These are phyloP conservation scores for Peniophora sp. DNA, from an alignment of 1,284 basidiomycete genomes.

Conservation along the genomic window DNA sequence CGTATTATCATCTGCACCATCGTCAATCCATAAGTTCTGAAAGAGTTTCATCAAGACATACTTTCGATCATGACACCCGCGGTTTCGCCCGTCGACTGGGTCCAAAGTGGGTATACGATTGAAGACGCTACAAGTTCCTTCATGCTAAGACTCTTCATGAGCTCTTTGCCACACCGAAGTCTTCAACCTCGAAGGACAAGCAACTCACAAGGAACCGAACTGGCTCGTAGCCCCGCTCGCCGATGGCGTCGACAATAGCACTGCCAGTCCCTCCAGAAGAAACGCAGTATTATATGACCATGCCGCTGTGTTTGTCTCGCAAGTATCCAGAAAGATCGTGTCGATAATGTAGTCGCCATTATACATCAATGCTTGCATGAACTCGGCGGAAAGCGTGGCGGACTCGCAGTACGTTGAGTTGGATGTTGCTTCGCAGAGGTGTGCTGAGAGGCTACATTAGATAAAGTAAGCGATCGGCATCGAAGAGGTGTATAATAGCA, in stretches of 20 bases:
- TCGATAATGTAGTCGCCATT: not conserved
- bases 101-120: not conserved
- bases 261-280: not conserved
- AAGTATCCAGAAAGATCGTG: not conserved
- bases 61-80: not conserved
- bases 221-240: not conserved
- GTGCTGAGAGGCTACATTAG: not conserved
- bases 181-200: not conserved
- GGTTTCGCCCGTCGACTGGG: not conserved
- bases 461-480: no score
- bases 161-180: not conserved
- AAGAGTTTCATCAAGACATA: not conserved
- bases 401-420: not conserved
- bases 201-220: not conserved
- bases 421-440: not conserved
- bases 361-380: not conserved
- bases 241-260: not conserved
- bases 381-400: not conserved
- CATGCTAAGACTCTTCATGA: not conserved
- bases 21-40: not conserved
- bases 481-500: no score
- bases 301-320: no score
- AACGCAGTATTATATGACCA: not conserved
- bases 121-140: not conserved
- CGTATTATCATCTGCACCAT: no score